These are phyloP conservation scores for Septoria linicola DNA, from an alignment of 2,329 filamentous ascomycete genomes.

Conservation along the genomic window DNA sequence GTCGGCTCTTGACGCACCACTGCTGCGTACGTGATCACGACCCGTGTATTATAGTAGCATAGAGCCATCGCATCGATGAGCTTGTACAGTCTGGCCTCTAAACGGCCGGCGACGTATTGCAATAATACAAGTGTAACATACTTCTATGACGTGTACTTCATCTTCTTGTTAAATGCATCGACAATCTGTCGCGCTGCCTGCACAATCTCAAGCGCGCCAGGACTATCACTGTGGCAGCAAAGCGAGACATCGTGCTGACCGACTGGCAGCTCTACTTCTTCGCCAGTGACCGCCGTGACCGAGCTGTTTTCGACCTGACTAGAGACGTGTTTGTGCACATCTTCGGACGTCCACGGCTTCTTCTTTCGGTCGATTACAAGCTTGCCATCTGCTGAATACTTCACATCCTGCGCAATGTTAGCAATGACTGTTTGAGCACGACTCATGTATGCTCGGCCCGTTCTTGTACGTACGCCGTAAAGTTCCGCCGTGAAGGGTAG, in stretches of 20 bases:
- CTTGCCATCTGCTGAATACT: constrained; percentile 52
- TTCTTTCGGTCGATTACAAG: constrained; percentile 60
- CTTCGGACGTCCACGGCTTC: constrained; percentile 50
- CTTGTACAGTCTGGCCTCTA: background rate
- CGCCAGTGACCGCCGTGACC: constrained; percentile 45
- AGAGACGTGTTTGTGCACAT: constrained; percentile 43
- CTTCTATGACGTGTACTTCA: constrained; percentile 6
- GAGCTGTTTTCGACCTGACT: constrained; percentile 43
- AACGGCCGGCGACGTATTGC: background rate
- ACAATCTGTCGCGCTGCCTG: constrained; percentile 44
- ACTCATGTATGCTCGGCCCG: too few relatives aligned
- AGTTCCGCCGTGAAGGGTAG: constrained; percentile 56
- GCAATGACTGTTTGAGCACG: too few relatives aligned
- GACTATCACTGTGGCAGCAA: constrained; percentile 49
- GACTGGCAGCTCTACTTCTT: constrained; percentile 43
- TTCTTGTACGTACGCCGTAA: background rate
- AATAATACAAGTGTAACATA: background rate
- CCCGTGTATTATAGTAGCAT: background rate
- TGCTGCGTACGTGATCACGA: background rate
- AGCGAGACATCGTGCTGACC: constrained; percentile 45
- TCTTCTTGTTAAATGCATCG: constrained; percentile 42
- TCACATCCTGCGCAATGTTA: constrained; percentile 45
- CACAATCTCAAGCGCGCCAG: constrained; percentile 47
- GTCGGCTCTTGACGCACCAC: background rate
- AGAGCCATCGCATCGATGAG: background rate